These are phyloP conservation scores for Fusarium chaquense DNA, from an alignment of 2,329 filamentous ascomycete genomes.

Conservation along the genomic window DNA sequence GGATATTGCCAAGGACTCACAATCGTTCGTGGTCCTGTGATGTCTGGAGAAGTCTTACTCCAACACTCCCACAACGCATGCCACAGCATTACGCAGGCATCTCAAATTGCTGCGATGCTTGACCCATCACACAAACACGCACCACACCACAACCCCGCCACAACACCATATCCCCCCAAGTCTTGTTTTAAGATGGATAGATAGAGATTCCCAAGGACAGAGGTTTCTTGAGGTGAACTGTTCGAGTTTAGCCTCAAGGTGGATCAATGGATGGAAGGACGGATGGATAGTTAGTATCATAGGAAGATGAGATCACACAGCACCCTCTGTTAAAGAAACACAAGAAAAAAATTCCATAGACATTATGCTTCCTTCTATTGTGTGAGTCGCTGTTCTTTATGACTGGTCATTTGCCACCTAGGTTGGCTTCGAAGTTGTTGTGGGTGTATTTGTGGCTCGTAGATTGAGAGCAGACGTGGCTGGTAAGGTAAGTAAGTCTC, in stretches of 20 bases:
- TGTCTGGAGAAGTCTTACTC: constrained; percentile 20
- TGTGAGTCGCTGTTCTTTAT: neutral
- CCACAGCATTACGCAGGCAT: constrained; percentile 41
- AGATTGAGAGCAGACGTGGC: constrained; percentile 17
- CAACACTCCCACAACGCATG: constrained; percentile 36
- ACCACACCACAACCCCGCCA: constrained; percentile 32
- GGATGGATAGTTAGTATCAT: constrained; percentile 47
- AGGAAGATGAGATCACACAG: constrained; percentile 46
- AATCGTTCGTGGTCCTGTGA: constrained; percentile 31
- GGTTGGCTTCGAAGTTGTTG: neutral
- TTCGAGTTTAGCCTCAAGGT: constrained; percentile 32
- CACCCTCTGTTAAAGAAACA: constrained; percentile 43
- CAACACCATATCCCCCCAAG: constrained; percentile 36
- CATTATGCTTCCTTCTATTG: neutral
- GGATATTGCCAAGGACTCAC: constrained; percentile 16
- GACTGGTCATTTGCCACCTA: neutral
- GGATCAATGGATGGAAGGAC: constrained; percentile 40
- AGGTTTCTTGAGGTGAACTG: constrained; percentile 33
- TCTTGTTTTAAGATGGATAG: constrained; percentile 37
- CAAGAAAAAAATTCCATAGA: constrained; percentile 47
- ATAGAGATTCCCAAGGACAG: constrained; percentile 41
- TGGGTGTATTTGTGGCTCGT: constrained; percentile 31
- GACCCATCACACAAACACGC: constrained; percentile 24
- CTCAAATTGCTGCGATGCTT: constrained; percentile 32
- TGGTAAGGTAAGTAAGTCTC: neutral